Conservation (phyloP, 2,329 filamentous ascomycete species). For the Colletotrichum filicis region DNA sequence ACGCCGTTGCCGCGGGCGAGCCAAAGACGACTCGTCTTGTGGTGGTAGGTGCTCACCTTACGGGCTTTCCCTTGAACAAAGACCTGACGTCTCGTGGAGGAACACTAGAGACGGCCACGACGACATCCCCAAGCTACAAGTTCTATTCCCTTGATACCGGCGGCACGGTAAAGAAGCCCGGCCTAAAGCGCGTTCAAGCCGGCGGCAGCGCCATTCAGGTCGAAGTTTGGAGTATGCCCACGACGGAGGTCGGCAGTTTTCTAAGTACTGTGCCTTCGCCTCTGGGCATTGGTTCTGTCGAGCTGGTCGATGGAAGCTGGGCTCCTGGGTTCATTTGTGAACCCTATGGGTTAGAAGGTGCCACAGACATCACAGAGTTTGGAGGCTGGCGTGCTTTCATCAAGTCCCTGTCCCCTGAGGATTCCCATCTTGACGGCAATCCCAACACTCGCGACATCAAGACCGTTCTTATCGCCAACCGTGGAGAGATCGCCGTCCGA, state of each 20-base stretch:
- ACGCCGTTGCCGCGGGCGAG: slow-evolving; percentile 34
- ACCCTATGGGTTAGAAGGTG: slow-evolving; percentile 43
- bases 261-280: slow-evolving; percentile 46
- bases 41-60: slow-evolving; percentile 49
- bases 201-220: slow-evolving; percentile 44
- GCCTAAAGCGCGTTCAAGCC: slow-evolving; percentile 41
- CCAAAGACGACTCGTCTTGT: slow-evolving; percentile 37
- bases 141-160: slow-evolving; percentile 42
- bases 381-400: slow-evolving; percentile 47
- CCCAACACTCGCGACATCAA: slow-evolving; percentile 33
- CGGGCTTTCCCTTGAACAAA: slow-evolving; percentile 47
- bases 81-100: slow-evolving; percentile 46
- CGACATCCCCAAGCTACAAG: slow-evolving; percentile 44
- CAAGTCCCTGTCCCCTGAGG: background rate
- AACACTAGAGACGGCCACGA: slow-evolving; percentile 38
- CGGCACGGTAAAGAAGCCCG: slow-evolving; percentile 43
- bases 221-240: slow-evolving; percentile 49
- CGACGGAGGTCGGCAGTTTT: slow-evolving; percentile 43
- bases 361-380: slow-evolving; percentile 44
- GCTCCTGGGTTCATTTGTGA: slow-evolving; percentile 51
- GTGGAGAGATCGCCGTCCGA: slow-evolving; percentile 79
- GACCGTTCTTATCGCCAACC: slow-evolving; percentile 74
- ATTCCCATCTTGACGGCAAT: background rate
- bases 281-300: slow-evolving; percentile 48
- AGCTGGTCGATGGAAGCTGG: slow-evolving; percentile 47